Base-by-base conservation (phyloP, 352 stramenopile species). In the Globisporangium megalacanthum region DNA sequence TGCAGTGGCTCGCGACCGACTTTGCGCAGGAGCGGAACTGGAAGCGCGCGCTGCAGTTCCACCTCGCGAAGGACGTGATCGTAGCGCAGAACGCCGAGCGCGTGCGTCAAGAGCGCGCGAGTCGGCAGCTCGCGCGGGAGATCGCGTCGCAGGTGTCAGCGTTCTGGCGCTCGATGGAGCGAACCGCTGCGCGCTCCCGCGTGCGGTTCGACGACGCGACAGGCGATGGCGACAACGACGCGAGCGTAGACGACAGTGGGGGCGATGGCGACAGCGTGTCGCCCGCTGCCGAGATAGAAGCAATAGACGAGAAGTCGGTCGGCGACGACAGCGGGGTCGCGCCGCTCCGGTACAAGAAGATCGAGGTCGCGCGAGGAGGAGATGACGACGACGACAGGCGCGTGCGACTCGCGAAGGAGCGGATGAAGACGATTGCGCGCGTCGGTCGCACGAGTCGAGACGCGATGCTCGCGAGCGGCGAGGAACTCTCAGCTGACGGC, bases 1-100 rank as follows among this genome's bases (percentile, higher is more conserved):
- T 99, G 96, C 74, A 83, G 61, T 98, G 96, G 92, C 90, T 99
- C 79, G 89, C 95, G 25, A 90, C 83, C 5, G 97, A 99, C 78
- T 99, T 99, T 75, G 78, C 90, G 33, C 88, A 98, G 67, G 96
- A 99, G 68, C 78, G 95, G 6, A 98, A 98, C 66, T 99, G 95
- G 94, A 98, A 98, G 49, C 73, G 71, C 13, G 79, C 83, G 35
- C 55, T 83, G 46, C 82, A 89, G 54, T 75, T 65, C 19, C 85
- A 82, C 37, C 36, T 93, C 11, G 82, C 77, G 19, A 70, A 69
- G 29, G 75, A 91, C 54, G 76, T 85, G 13, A 74, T 88, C 36
- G 61, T 75, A n/a, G 79, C 79, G 7, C 69, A 79, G 58, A 90
- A 90, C 59, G 74, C 75, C 9, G 83, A 92, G 56, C 76, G 64